A percentile compares a stretch with the other conserved stretches of the same genome.
phyloP scores from a whole-genome alignment of 1,139 yeast genomes.

The Hansenula lynferdii region DNA sequence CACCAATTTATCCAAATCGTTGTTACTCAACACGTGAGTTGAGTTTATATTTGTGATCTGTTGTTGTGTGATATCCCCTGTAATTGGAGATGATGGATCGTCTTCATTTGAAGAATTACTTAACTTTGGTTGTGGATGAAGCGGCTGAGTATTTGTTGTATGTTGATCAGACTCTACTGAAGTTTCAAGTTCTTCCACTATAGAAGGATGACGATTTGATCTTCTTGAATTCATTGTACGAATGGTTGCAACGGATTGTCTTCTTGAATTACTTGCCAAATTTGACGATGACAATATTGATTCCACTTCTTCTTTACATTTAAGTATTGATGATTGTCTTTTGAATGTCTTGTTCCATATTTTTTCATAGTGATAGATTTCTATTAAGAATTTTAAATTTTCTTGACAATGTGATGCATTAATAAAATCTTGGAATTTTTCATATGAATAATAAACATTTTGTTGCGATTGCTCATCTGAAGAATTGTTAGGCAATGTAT shows the following conservation, averaged over 20 bases:
- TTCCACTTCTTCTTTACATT: conserved; percentile 23
- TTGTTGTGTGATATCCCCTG: no score
- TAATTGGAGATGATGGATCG: conserved; percentile 9
- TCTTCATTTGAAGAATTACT: no score
- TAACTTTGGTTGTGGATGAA: no score
- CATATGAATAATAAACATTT: conserved; percentile 9
- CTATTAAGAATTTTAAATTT: conserved; percentile 40
- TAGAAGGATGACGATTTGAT: conserved; percentile 15
- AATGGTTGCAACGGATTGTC: conserved; percentile 17
- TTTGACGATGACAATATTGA: background rate
- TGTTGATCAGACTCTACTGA: no score
- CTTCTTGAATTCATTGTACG: conserved; percentile 13
- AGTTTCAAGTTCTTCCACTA: conserved; percentile 14
- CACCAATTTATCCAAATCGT: background rate
- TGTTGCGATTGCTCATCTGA: background rate
- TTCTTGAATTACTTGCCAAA: conserved; percentile 7
- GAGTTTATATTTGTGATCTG: background rate
- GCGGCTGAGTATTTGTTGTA: no score
- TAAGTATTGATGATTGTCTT: conserved; percentile 24
- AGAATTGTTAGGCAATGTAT: no score
- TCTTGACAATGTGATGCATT: conserved; percentile 37
- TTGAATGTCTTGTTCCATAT: conserved; percentile 27
- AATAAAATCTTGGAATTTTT: conserved; percentile 19
- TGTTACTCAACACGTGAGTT: background rate
- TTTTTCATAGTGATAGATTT: conserved; percentile 40